Percentiles rank a stretch among this genome's conserved stretches.
Evolutionary conservation across 2,329 filamentous ascomycete genomes (phyloP).

Genomic region (Clarireedia monteithiana): DNA sequence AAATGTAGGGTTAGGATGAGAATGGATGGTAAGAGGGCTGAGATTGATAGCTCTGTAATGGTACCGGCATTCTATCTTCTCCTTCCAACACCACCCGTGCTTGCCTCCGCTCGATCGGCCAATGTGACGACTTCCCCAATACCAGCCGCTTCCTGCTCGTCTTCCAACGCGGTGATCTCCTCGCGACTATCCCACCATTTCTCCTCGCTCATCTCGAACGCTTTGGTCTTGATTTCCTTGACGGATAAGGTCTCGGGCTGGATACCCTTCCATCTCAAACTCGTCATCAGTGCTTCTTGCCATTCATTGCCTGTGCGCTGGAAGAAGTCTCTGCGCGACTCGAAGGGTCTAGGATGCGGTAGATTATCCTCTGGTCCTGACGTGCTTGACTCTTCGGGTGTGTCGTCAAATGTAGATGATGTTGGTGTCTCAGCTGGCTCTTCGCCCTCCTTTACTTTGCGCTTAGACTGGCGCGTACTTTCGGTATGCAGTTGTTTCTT

Average conservation of each 20-base stretch:
- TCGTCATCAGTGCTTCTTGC: constrained; percentile 80
- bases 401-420: constrained; percentile 48
- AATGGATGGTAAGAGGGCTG: background rate
- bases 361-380: constrained; percentile 24
- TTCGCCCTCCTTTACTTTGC: constrained; percentile 42
- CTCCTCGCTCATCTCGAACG: constrained; percentile 85
- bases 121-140: constrained; percentile 92
- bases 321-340: constrained; percentile 88
- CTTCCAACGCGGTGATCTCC: constrained; percentile 83
- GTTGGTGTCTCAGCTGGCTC: background rate
- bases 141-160: constrained; percentile 80
- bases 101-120: constrained; percentile 55
- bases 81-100: constrained; percentile 21
- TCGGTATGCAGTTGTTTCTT: constrained; percentile 32
- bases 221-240: constrained; percentile 89
- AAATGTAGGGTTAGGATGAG: background rate
- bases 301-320: constrained; percentile 78
- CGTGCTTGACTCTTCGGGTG: constrained; percentile 19
- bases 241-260: constrained; percentile 61
- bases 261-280: constrained; percentile 58
- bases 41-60: background rate
- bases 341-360: constrained; percentile 50
- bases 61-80: constrained; percentile 13
- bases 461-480: constrained; percentile 44
- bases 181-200: constrained; percentile 99